Evolutionary conservation across 139 green algal genomes (phyloP), one percentile per base, ranked within the genome.

Genomic region (Micromonas pusilla): DNA sequence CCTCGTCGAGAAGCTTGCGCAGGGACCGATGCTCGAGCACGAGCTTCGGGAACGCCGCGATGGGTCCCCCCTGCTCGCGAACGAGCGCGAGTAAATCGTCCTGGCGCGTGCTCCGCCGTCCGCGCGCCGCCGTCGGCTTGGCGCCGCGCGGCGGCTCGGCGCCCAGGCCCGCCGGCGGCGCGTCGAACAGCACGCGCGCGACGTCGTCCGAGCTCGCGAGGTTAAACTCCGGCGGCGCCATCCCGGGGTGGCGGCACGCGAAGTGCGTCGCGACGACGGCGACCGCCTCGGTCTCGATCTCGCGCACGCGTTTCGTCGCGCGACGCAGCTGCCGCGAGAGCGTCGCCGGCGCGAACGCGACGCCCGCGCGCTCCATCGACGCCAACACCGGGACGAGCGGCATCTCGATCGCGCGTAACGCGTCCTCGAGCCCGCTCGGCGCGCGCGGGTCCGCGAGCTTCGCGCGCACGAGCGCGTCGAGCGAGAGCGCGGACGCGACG

Each of bases 11-110:
- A 1, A 91, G 78, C 81, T 92, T 93, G 34, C 28, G 64, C 0
- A 93, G 73, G 52, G 79, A 90, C 66, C 91, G 80, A 81, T 90
- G 81, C 78, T 93, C 86, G 68, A 87, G 70, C 33, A 96, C 87
- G 71, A 88, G 57, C 2, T 38, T 68, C 13, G 86, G 73, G 38
- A 93, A 52, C n/a, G n/a, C n/a, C n/a, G n/a, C n/a, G n/a, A n/a
- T n/a, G n/a, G n/a, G n/a, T n/a, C n/a, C n/a, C n/a, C n/a, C n/a
- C n/a, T n/a, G n/a, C n/a, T n/a, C n/a, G n/a, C n/a, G n/a, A n/a
- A n/a, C n/a, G n/a, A n/a, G n/a, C n/a, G n/a, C n/a, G n/a, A n/a
- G n/a, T n/a, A n/a, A n/a, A n/a, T n/a, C n/a, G n/a, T n/a, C n/a
- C n/a, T n/a, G n/a, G n/a, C n/a, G n/a, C n/a, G n/a, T n/a, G n/a